Evolutionary conservation across 257 asterid genomes (phyloP).

Genomic region (Echium plantagineum): DNA sequence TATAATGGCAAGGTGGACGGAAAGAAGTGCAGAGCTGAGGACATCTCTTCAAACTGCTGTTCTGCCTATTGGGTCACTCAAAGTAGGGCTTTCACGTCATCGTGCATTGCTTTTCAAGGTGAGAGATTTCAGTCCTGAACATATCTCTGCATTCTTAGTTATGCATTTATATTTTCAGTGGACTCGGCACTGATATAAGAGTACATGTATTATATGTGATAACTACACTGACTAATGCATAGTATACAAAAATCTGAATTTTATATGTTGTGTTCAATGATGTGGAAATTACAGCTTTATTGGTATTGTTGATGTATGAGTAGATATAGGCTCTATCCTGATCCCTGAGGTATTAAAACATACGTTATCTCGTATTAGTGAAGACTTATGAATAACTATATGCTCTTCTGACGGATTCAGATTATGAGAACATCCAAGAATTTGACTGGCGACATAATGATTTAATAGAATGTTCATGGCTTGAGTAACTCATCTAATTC

Average conservation of each 20-base stretch:
- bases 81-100: conserved; percentile 86
- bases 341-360: too few relatives aligned
- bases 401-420: not conserved
- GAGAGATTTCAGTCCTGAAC: conserved; percentile 3
- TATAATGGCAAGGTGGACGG: conserved; percentile 73
- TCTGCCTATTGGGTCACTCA: conserved; percentile 83
- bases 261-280: too few relatives aligned
- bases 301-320: too few relatives aligned
- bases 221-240: too few relatives aligned
- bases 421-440: not conserved
- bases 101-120: conserved; percentile 98
- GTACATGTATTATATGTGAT: too few relatives aligned
- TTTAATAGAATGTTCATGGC: not conserved
- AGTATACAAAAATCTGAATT: too few relatives aligned
- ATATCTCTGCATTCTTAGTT: not conserved
- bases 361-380: too few relatives aligned
- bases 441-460: not conserved
- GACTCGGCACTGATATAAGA: too few relatives aligned
- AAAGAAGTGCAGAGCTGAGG: conserved; percentile 71
- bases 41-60: conserved; percentile 84
- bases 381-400: too few relatives aligned
- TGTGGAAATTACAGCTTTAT: too few relatives aligned
- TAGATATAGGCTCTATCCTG: too few relatives aligned
- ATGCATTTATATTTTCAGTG: not conserved
- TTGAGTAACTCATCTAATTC: not conserved